phyloP scores from a whole-genome alignment of 2,329 filamentous ascomycete species.

The Tolypocladium nubicola region DNA sequence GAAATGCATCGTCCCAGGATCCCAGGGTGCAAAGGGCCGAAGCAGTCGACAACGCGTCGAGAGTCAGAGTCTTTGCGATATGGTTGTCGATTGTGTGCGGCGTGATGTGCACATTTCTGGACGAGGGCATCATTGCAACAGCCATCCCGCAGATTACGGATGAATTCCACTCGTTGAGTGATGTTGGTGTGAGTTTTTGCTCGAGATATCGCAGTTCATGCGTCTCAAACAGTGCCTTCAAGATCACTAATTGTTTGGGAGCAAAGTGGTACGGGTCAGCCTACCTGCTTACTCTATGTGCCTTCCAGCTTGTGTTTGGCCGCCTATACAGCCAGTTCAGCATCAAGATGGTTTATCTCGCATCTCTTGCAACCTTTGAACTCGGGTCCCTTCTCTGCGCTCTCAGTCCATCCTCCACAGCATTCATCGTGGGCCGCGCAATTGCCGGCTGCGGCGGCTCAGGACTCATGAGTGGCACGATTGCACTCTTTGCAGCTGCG shows the following conservation, averaged over 20 bases:
- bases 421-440: not conserved
- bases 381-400: not conserved
- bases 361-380: not conserved
- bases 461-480: not conserved
- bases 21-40: not conserved
- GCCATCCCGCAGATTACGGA: conserved; percentile 1
- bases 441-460: conserved; percentile 1
- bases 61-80: not conserved
- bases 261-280: not conserved
- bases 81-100: conserved; percentile 1
- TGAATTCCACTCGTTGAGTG: not conserved
- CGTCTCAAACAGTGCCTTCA: not conserved
- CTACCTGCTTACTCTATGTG: not conserved
- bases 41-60: not conserved
- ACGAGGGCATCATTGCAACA: conserved; percentile 1
- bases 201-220: not conserved
- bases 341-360: not conserved
- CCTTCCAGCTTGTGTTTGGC: conserved; percentile 1
- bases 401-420: not conserved
- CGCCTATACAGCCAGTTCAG: not conserved
- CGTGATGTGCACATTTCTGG: conserved; percentile 2
- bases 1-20: not conserved
- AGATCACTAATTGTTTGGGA: not conserved
- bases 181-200: not conserved
- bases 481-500: not conserved